These are phyloP conservation scores for Fusarium euwallaceae DNA, from an alignment of 2,329 filamentous ascomycete genomes.

Conservation along the genomic window DNA sequence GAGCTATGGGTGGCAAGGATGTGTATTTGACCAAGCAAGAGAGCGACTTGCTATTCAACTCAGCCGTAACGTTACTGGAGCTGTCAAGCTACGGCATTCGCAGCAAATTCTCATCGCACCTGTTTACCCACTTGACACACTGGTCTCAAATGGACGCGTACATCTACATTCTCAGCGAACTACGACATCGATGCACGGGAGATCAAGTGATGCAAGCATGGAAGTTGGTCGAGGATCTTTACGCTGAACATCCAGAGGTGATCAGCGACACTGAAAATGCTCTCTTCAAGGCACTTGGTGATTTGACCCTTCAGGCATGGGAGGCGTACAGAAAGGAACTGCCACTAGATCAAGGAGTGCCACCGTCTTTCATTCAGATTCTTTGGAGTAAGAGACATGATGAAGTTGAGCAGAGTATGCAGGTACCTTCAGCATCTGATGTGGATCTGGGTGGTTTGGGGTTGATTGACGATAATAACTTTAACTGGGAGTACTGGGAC, in stretches of 20 bases:
- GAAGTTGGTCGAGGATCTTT: conserved; percentile 45
- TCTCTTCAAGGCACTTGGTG: conserved; percentile 23
- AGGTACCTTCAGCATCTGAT: background rate
- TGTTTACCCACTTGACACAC: conserved; percentile 47
- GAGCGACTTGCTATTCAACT: conserved; percentile 43
- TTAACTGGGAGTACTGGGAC: conserved; percentile 42
- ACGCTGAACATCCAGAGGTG: conserved; percentile 38
- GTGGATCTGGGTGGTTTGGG: conserved; percentile 10
- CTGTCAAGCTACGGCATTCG: conserved; percentile 32
- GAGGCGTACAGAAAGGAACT: conserved; percentile 27
- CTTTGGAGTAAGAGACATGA: conserved; percentile 16
- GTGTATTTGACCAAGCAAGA: conserved; percentile 37
- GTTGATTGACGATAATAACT: background rate
- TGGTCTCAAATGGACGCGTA: conserved; percentile 48
- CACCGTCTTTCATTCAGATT: conserved; percentile 17
- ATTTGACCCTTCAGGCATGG: conserved; percentile 42
- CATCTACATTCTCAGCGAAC: conserved; percentile 50
- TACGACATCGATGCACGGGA: conserved; percentile 38
- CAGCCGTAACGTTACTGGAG: conserved; percentile 43
- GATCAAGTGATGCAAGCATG: conserved; percentile 43
- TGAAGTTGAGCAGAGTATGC: background rate
- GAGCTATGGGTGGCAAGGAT: conserved; percentile 3
- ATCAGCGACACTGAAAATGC: conserved; percentile 6
- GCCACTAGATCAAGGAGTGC: background rate
- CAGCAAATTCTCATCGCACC: conserved; percentile 47